Evolutionary conservation across 2,329 filamentous ascomycete species (phyloP).

Genomic region (Clonostachys byssicola): DNA sequence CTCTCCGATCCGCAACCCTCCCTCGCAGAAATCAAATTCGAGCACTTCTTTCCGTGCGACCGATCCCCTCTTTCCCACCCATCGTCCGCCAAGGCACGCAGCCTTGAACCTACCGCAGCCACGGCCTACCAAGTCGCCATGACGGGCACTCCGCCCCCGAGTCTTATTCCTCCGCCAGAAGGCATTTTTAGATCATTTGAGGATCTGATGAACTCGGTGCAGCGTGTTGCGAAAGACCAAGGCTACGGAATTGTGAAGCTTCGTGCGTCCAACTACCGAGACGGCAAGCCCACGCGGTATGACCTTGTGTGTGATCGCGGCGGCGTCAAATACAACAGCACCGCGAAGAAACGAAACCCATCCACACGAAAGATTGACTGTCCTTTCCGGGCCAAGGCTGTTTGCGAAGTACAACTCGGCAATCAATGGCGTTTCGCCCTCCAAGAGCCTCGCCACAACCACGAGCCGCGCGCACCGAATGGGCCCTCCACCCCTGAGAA

Average conservation of each 20-base stretch:
- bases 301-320: constrained; percentile 60
- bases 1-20: not conserved
- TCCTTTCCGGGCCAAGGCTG: constrained; percentile 59
- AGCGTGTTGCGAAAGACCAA: constrained; percentile 57
- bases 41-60: not conserved
- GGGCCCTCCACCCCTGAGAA: constrained; percentile 52
- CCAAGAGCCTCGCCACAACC: constrained; percentile 57
- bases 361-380: constrained; percentile 62
- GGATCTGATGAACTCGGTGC: constrained; percentile 52
- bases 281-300: constrained; percentile 58
- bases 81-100: constrained; percentile 10
- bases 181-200: constrained; percentile 57
- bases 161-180: constrained; percentile 51
- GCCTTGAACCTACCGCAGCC: constrained; percentile 11
- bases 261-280: constrained; percentile 59
- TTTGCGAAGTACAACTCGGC: constrained; percentile 57
- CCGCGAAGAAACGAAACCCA: constrained; percentile 60
- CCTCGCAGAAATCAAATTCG: not conserved
- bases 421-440: constrained; percentile 63
- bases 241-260: constrained; percentile 61
- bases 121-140: constrained; percentile 29
- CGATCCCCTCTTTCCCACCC: constrained; percentile 7
- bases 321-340: constrained; percentile 61
- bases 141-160: constrained; percentile 41
- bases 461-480: constrained; percentile 52